Conservation (phyloP, 2,329 filamentous ascomycete species). For the Colletotrichum sp. region DNA sequence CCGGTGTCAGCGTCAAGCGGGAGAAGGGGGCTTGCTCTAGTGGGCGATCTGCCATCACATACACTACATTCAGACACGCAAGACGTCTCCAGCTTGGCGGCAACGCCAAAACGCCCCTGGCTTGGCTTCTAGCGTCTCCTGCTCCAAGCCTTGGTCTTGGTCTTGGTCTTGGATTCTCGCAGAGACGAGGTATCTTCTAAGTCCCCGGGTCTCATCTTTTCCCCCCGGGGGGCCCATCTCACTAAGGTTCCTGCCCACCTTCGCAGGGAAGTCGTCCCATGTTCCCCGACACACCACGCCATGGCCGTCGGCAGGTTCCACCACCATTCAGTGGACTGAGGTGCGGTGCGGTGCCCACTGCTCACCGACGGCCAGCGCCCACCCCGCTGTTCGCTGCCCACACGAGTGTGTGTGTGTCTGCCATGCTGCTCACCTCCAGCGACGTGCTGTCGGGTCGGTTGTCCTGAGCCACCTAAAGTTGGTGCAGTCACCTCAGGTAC, state of each 20-base stretch:
- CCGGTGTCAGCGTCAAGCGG: neutral
- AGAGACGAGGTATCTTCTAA: neutral
- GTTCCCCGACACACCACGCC: conserved; percentile 9
- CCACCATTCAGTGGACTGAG: neutral
- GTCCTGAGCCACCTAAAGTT: neutral
- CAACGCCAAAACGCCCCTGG: conserved; percentile 8
- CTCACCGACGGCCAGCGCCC: neutral
- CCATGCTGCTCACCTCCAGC: neutral
- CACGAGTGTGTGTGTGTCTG: neutral
- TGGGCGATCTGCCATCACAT: neutral
- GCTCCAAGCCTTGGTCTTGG: neutral
- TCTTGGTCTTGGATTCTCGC: neutral
- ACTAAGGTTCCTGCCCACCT: neutral
- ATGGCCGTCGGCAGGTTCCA: conserved; percentile 7
- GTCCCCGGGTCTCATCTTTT: neutral
- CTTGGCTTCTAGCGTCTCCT: neutral
- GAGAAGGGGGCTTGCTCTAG: neutral
- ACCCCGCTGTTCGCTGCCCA: neutral
- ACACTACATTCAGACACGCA: neutral
- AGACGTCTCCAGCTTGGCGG: conserved; percentile 17
- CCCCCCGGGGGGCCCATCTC: neutral
- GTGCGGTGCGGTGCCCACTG: neutral
- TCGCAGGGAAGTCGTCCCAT: conserved; percentile 15
- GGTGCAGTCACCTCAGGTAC: neutral
- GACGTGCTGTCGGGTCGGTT: neutral